Evolutionary conservation across 441 rosid genomes (phyloP), one percentile per base, ranked within the genome.

Genomic region (Pelargonium citronellum): DNA sequence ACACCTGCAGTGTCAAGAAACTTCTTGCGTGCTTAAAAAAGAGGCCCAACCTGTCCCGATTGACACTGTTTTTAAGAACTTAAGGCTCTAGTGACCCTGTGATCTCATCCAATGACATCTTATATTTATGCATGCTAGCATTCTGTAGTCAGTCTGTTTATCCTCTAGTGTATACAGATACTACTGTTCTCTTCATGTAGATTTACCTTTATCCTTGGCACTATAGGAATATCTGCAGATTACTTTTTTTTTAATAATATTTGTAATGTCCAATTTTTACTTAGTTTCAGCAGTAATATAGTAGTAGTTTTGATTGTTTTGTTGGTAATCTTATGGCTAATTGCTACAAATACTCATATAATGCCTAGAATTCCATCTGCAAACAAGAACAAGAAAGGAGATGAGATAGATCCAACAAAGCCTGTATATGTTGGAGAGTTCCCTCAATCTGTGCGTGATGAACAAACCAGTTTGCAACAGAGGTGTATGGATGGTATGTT

Each of bases 371-470:
- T 79, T 80, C 78, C 91, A 62, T 74, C 87, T 5, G 83, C 69
- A 1, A 83, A 78, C 66, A 79, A 62, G 72, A 86, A 68, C 74
- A 88, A 85, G 55, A 82, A 77, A 67, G 87, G 78, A 61, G 80
- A 79, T 37, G 87, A 82, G 24, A 60, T 71, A 55, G 95, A 90
- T 79, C 88, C 86, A 55, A 77, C 83, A 19, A 90, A 87, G 78
- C 99, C 97, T 24, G 97, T 95, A 1, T 91, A 89, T 83, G 88
- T 91, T 75, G 94, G 88, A 64, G 97, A 91, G 77, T 91, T 90
- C 75, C 97, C 97, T 20, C 92, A 83, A 67, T 79, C 69, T n/a
- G 84, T 90, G 62, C 92, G 95, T 47, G 95, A 87, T 81, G 96
- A 91, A 73, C 95, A 84, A 75, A 74, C 77, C 53, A 76, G 74